Evolutionary conservation across 1,284 basidiomycete species (phyloP), one percentile per base, ranked within the genome.

Genomic region (Marasmius sp.): DNA sequence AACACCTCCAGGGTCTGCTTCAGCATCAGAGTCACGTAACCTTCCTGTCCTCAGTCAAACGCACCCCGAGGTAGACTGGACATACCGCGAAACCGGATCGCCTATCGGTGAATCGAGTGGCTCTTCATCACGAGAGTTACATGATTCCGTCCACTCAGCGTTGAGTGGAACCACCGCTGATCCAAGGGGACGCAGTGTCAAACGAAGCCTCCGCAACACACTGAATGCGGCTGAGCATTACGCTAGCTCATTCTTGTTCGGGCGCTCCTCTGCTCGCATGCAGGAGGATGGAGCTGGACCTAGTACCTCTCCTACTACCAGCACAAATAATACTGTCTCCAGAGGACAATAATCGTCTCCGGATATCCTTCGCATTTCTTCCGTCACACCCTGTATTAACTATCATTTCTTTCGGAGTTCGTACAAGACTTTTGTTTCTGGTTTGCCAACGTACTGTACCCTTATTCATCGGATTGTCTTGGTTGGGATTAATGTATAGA

Each of bases 151-250:
- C 38, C 77, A 80, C 22, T 75, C 78, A 14, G 74, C 77, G 12
- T 68, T 85, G 50, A 73, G 74, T 60, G 62, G 67, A 34, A 62
- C 58, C 33, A 58, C 64, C 62, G 48, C 22, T 34, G 50, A 73
- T 68, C 36, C 81, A 78, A 64, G 71, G 69, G 86, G 85, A 27
- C 76, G 88, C 65, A 86, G 81, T 67, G 85, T 86, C 38, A 88
- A 83, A 70, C 78, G 85, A 64, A 87, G 84, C 65, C 67, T 90
- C 56, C 80, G 88, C 57, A 89, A 82, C 64, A 88, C 88, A 6
- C 71, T 90, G 58, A 85, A 79, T 61, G 85, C 81, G 33, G 88
- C 89, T 8, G 89, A 91, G 68, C 83, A 87, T 60, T 87, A 86
- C 67, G 85, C 87, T 3, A 84, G 77, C 61, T 81, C 85, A 6